Evolutionary conservation across 257 asterid genomes (phyloP).

Genomic region (Schizonepeta tenuifolia): DNA sequence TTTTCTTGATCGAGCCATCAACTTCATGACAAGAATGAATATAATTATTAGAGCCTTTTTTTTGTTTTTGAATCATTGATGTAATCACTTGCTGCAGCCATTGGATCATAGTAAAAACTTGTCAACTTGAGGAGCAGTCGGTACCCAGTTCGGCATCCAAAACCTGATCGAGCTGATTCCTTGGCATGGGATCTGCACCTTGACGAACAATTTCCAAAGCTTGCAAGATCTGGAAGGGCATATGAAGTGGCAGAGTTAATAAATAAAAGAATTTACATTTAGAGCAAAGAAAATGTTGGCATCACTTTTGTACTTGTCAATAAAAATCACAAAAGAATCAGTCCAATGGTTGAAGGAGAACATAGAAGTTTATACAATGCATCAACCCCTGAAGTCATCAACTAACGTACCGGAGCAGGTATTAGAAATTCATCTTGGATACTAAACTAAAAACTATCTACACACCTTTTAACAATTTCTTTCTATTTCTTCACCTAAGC

Average conservation of each 20-base stretch:
- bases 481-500: not conserved
- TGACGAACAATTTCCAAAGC: slow-evolving; percentile 97
- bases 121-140: slow-evolving; percentile 70
- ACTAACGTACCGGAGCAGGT: slow-evolving; percentile 81
- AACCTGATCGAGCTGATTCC: slow-evolving; percentile 86
- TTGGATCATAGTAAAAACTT: slow-evolving; percentile 86
- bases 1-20: too few relatives aligned
- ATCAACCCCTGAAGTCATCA: not conserved
- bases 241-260: slow-evolving; percentile 31
- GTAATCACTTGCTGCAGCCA: slow-evolving; percentile 98
- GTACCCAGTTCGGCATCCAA: slow-evolving; percentile 84
- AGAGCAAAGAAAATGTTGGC: slow-evolving; percentile 17
- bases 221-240: slow-evolving; percentile 74
- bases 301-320: not conserved
- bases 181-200: slow-evolving; percentile 98
- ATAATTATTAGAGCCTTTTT: too few relatives aligned
- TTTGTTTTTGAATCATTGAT: too few relatives aligned
- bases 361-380: slow-evolving; percentile 17
- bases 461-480: not conserved
- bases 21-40: too few relatives aligned
- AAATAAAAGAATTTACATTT: slow-evolving; percentile 16
- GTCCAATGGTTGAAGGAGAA: not conserved
- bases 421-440: slow-evolving; percentile 94
- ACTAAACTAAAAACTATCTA: not conserved
- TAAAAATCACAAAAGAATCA: not conserved